These are phyloP conservation scores for Citrullus amarus DNA, from an alignment of 306 rosid genomes.

Conservation along the genomic window DNA sequence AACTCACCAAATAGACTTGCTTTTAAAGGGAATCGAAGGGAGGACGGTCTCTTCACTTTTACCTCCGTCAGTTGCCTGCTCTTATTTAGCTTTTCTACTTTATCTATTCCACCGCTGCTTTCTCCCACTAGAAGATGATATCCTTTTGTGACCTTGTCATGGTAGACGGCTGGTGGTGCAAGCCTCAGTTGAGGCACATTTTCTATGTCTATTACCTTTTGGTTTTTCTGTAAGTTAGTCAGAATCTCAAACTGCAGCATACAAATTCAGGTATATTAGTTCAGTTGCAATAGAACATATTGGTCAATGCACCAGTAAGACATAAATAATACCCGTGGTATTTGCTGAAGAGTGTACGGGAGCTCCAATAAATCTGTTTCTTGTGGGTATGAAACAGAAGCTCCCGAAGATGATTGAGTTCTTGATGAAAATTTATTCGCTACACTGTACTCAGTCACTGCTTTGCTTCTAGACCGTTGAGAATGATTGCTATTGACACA, in stretches of 20 bases:
- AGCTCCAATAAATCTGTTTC: slow-evolving; percentile 50
- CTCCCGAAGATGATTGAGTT: slow-evolving; percentile 41
- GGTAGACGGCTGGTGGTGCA: slow-evolving; percentile 88
- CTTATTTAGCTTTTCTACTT: slow-evolving; percentile 36
- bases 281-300: slow-evolving; percentile 7
- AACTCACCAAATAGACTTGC: slow-evolving; percentile 69
- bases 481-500: slow-evolving; percentile 63
- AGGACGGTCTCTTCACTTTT: slow-evolving; percentile 65
- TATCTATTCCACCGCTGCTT: slow-evolving; percentile 37
- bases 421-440: slow-evolving; percentile 37
- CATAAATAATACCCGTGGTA: slow-evolving; percentile 51
- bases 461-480: slow-evolving; percentile 57
- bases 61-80: slow-evolving; percentile 51
- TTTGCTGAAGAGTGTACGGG: slow-evolving; percentile 49
- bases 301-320: slow-evolving; percentile 2
- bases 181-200: slow-evolving; percentile 74
- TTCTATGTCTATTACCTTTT: slow-evolving; percentile 68
- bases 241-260: slow-evolving; percentile 84
- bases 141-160: slow-evolving; percentile 72
- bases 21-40: slow-evolving; percentile 62
- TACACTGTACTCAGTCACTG: slow-evolving; percentile 44
- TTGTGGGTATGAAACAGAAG: slow-evolving; percentile 31
- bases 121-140: slow-evolving; percentile 42
- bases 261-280: slow-evolving; percentile 17
- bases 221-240: slow-evolving; percentile 56